Evolutionary conservation across 768 basidiomycete genomes (phyloP).

Genomic region (Leccinum incarnatum): DNA sequence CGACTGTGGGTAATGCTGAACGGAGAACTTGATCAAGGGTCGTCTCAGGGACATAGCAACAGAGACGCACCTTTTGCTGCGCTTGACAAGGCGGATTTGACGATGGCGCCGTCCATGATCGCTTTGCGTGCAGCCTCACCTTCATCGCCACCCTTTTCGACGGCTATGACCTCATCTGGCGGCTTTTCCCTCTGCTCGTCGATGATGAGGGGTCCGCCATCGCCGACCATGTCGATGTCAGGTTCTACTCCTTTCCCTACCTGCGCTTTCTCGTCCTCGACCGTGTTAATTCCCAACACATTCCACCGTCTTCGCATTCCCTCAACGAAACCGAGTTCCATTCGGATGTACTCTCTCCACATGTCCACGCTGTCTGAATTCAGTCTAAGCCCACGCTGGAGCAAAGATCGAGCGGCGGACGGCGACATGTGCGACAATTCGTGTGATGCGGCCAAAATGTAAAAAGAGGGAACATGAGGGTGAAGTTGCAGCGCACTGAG

Average conservation of each 20-base stretch:
- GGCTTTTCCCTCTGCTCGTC: slow-evolving; percentile 23
- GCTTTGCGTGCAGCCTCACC: slow-evolving; percentile 56
- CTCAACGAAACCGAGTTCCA: slow-evolving; percentile 88
- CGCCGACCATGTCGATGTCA: slow-evolving; percentile 22
- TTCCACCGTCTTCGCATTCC: slow-evolving; percentile 76
- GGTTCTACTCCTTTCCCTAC: slow-evolving; percentile 22
- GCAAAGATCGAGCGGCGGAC: slow-evolving; percentile 74
- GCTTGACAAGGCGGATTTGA: slow-evolving; percentile 69
- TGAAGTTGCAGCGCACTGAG: slow-evolving; percentile 83
- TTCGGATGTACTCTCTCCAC: slow-evolving; percentile 88
- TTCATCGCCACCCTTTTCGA: slow-evolving; percentile 42
- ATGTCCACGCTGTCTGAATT: slow-evolving; percentile 69
- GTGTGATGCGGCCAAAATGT: slow-evolving; percentile 81
- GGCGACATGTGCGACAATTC: slow-evolving; percentile 73
- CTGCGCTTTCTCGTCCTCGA: slow-evolving; percentile 12
- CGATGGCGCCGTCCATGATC: slow-evolving; percentile 78
- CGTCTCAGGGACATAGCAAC: slow-evolving; percentile 12
- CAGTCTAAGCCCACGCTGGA: slow-evolving; percentile 83
- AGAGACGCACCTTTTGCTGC: slow-evolving; percentile 63
- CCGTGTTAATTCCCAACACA: slow-evolving; percentile 59
- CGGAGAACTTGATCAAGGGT: slow-evolving; percentile 9
- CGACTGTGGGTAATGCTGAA: slow-evolving; percentile 40
- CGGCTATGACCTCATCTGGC: slow-evolving; percentile 28
- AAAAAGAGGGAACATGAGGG: slow-evolving; percentile 72
- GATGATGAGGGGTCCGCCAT: slow-evolving; percentile 13